Conservation (phyloP, 352 stramenopile species). For the Blastocystis sp. region DNA sequence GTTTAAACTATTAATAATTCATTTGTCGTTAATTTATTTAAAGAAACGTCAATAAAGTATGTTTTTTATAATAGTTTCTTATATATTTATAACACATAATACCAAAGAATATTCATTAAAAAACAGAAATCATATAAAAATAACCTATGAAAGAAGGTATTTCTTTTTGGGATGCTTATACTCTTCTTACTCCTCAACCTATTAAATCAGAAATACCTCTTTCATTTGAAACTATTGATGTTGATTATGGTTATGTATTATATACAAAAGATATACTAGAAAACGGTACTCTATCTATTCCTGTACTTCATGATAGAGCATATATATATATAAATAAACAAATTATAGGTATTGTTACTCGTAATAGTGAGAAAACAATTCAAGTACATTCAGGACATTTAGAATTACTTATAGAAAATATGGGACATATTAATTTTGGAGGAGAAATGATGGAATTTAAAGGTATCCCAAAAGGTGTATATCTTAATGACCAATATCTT, state of each 20-base stretch:
- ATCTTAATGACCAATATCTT: constrained; percentile 18
- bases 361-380: neutral
- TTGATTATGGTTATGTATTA: constrained; percentile 38
- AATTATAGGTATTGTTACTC: constrained; percentile 6
- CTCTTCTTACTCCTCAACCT: neutral
- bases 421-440: constrained; percentile 42
- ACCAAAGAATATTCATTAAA: too few species aligned
- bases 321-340: constrained; percentile 34
- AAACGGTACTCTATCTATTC: constrained; percentile 10
- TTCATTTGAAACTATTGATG: constrained; percentile 33
- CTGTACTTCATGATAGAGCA: constrained; percentile 26
- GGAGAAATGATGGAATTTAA: constrained; percentile 17
- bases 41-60: too few species aligned
- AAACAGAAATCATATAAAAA: too few species aligned
- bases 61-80: too few species aligned
- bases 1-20: too few species aligned
- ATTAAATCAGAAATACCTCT: neutral
- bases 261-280: constrained; percentile 15
- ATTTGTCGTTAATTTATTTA: too few species aligned
- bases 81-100: too few species aligned
- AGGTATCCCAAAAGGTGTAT: constrained; percentile 22
- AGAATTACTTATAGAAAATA: constrained; percentile 40
- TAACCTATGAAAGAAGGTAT: neutral
- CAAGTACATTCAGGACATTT: neutral
- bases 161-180: constrained; percentile 1